phyloP scores from a whole-genome alignment of 768 basidiomycete genomes.

The Leccinum incarnatum region DNA sequence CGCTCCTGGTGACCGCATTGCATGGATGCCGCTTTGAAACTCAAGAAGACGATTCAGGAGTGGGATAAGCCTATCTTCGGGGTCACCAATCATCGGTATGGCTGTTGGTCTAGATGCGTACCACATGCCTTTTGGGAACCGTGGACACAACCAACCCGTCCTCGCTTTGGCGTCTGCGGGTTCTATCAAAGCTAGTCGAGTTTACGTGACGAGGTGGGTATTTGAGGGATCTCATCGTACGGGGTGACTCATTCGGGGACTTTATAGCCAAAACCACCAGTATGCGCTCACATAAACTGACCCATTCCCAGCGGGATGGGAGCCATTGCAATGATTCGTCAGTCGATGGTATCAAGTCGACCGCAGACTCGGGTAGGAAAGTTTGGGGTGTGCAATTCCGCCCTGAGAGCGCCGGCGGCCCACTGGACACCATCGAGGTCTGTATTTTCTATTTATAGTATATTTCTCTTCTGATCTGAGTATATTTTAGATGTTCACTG shows the following conservation, averaged over 20 bases:
- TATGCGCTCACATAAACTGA: constrained; percentile 94
- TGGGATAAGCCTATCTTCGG: constrained; percentile 96
- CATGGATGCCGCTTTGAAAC: constrained; percentile 76
- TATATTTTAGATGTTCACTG: too few species aligned
- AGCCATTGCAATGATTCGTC: constrained; percentile 99
- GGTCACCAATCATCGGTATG: constrained; percentile 98
- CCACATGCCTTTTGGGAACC: constrained; percentile 99
- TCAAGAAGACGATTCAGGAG: constrained; percentile 78
- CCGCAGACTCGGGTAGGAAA: constrained; percentile 27
- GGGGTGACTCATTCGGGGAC: neutral
- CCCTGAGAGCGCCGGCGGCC: too few species aligned
- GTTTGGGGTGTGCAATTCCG: too few species aligned
- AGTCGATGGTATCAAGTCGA: constrained; percentile 98
- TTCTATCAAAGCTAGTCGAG: constrained; percentile 91
- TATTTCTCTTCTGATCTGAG: too few species aligned
- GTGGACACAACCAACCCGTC: constrained; percentile 98
- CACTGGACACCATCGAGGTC: too few species aligned
- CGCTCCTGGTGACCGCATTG: constrained; percentile 95
- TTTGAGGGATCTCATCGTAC: neutral
- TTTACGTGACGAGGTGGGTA: constrained; percentile 90
- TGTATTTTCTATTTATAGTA: too few species aligned
- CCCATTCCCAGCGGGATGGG: constrained; percentile 95
- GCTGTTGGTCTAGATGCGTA: constrained; percentile 96
- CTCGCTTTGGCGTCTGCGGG: constrained; percentile 89
- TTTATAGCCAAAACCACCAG: constrained; percentile 70